Evolutionary conservation across 2,329 filamentous ascomycete genomes (phyloP).

Genomic region (Ophiostoma sp.): DNA sequence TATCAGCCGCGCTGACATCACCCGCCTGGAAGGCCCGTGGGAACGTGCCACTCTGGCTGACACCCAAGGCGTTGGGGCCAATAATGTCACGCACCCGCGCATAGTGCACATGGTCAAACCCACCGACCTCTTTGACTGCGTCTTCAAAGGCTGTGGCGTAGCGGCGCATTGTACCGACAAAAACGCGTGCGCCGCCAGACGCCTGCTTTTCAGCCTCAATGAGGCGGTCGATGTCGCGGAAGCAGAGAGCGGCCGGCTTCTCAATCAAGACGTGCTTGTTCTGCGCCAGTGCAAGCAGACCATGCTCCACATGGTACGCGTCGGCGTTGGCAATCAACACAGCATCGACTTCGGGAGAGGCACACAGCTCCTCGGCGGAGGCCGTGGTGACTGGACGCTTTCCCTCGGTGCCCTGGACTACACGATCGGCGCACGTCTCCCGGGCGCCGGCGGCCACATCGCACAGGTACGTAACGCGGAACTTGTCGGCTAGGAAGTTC

Average conservation of each 20-base stretch:
- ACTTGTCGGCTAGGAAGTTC: constrained; percentile 46
- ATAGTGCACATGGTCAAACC: constrained; percentile 55
- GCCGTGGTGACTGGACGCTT: constrained; percentile 37
- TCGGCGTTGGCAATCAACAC: constrained; percentile 56
- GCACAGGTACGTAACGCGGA: constrained; percentile 51
- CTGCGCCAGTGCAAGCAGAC: constrained; percentile 51
- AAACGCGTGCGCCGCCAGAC: constrained; percentile 46
- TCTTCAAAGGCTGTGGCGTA: constrained; percentile 58
- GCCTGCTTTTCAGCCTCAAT: constrained; percentile 48
- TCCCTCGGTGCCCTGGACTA: constrained; percentile 26
- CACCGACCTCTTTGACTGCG: constrained; percentile 54
- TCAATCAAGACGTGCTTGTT: constrained; percentile 61
- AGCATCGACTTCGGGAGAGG: constrained; percentile 49
- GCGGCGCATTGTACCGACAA: constrained; percentile 63
- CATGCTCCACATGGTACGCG: constrained; percentile 55
- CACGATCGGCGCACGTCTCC: constrained; percentile 32
- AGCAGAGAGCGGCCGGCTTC: constrained; percentile 56
- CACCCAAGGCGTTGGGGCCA: constrained; percentile 54
- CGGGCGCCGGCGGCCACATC: constrained; percentile 46
- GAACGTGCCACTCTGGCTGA: constrained; percentile 51
- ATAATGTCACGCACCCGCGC: constrained; percentile 50
- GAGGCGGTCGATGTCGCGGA: constrained; percentile 48
- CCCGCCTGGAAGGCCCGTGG: constrained; percentile 41
- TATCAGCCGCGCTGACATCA: constrained; percentile 41
- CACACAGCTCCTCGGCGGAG: constrained; percentile 45